Evolutionary conservation across 129 eudicot genomes (phyloP).

Genomic region (Arctium lappa): DNA sequence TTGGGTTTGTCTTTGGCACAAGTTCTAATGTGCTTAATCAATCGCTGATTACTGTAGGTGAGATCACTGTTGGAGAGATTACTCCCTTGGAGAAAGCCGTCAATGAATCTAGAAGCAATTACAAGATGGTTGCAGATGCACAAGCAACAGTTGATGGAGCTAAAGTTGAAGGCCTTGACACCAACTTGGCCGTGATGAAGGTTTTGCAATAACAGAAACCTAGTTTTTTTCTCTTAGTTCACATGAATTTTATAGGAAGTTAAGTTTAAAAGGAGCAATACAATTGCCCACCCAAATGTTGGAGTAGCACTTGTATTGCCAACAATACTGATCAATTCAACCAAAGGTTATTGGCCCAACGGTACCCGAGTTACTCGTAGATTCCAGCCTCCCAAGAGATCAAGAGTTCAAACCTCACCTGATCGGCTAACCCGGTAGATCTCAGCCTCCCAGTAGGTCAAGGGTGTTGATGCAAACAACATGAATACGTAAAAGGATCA

Average conservation of each 20-base stretch:
- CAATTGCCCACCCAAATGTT: neutral
- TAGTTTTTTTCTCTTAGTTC: neutral
- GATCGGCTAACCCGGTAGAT: too few relatives aligned
- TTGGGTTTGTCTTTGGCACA: conserved; percentile 62
- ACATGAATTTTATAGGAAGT: neutral
- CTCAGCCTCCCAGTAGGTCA: too few relatives aligned
- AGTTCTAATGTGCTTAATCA: conserved; percentile 35
- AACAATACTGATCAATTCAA: neutral
- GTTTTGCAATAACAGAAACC: conserved; percentile 23
- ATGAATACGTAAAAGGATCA: too few relatives aligned
- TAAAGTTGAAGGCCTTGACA: conserved; percentile 92
- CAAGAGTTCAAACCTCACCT: neutral
- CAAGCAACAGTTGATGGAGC: conserved; percentile 95
- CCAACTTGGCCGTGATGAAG: conserved; percentile 90
- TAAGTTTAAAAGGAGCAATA: neutral
- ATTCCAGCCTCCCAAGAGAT: neutral
- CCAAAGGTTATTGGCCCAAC: too few relatives aligned
- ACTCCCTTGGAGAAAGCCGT: conserved; percentile 78
- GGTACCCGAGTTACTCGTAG: neutral
- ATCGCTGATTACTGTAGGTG: conserved; percentile 57
- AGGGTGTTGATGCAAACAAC: too few relatives aligned
- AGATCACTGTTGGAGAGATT: conserved; percentile 80
- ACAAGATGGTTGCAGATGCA: conserved; percentile 73
- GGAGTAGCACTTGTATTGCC: neutral
- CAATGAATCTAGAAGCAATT: conserved; percentile 72